A percentile compares a stretch with the other conserved stretches of the same genome.
These are phyloP conservation scores for Clausena lansium DNA, from an alignment of 345 rosid species.

Conservation along the genomic window DNA sequence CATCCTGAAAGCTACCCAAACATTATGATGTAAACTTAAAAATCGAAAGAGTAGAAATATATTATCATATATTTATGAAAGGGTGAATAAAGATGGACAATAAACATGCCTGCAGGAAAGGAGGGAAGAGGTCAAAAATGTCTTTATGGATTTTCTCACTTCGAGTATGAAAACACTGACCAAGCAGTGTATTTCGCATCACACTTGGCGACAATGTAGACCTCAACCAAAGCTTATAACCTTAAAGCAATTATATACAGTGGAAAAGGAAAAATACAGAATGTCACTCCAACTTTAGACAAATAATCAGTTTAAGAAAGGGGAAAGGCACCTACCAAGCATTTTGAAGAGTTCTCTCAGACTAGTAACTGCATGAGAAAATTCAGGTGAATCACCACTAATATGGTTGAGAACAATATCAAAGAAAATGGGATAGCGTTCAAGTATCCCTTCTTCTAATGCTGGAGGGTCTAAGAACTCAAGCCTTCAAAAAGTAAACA, in stretches of 20 bases:
- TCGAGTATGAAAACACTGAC: slow-evolving; percentile 96
- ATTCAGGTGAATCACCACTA: slow-evolving; percentile 82
- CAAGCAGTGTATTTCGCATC: slow-evolving; percentile 92
- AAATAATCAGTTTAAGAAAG: slow-evolving; percentile 1
- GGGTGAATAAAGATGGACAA: slow-evolving; percentile 5
- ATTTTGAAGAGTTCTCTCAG: slow-evolving; percentile 86
- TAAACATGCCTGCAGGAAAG: slow-evolving; percentile 78
- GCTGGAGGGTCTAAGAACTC: slow-evolving; percentile 93
- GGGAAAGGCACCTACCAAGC: slow-evolving; percentile 62
- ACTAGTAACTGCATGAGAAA: slow-evolving; percentile 84
- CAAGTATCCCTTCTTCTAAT: slow-evolving; percentile 93
- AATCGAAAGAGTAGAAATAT: background rate
- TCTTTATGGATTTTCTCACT: slow-evolving; percentile 93
- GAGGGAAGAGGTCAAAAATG: slow-evolving; percentile 93
- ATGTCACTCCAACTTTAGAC: slow-evolving; percentile 3
- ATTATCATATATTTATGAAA: slow-evolving; percentile 1
- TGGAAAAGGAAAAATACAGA: slow-evolving; percentile 4
- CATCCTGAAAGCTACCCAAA: slow-evolving; percentile 14
- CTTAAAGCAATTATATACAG: slow-evolving; percentile 40
- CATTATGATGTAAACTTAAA: background rate
- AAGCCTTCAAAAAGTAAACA: slow-evolving; percentile 57
- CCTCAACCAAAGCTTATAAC: slow-evolving; percentile 97
- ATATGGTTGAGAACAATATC: slow-evolving; percentile 90
- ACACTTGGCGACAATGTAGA: slow-evolving; percentile 92
- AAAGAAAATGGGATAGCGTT: slow-evolving; percentile 88